Evolutionary conservation across 345 rosid species (phyloP).

Genomic region (Kandelia obovata): DNA sequence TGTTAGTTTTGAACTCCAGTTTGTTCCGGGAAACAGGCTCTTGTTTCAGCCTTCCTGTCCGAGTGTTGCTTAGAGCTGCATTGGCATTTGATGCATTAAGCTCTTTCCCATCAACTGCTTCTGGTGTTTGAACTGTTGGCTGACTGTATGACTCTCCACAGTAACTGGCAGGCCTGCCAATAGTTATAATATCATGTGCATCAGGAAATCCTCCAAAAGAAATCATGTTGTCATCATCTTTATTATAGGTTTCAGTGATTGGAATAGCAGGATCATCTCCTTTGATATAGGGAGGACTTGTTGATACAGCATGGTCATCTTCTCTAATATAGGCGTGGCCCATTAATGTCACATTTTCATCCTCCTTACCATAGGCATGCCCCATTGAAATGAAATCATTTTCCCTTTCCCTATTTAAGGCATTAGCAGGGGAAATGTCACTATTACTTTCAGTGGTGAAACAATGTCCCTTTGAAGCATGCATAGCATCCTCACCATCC

Average conservation of each 20-base stretch:
- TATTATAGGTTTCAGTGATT: constrained; percentile 33
- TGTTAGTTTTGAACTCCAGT: constrained; percentile 48
- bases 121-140: constrained; percentile 40
- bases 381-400: constrained; percentile 40
- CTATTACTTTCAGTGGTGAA: constrained; percentile 32
- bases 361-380: constrained; percentile 34
- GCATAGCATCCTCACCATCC: constrained; percentile 41
- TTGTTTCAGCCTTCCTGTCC: constrained; percentile 40
- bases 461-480: constrained; percentile 38
- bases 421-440: constrained; percentile 37
- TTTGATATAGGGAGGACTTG: constrained; percentile 30
- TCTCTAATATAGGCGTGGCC: constrained; percentile 42
- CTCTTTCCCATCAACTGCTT: constrained; percentile 39
- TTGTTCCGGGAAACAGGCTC: constrained; percentile 53
- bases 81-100: constrained; percentile 33
- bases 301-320: constrained; percentile 28
- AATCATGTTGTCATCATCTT: constrained; percentile 52
- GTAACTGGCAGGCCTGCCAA: constrained; percentile 36
- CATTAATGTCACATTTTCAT: constrained; percentile 41
- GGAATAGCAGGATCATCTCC: constrained; percentile 33
- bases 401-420: constrained; percentile 42
- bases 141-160: constrained; percentile 45
- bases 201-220: constrained; percentile 59
- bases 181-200: constrained; percentile 44
- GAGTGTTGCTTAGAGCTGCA: constrained; percentile 28